Percentiles rank a stretch among this genome's conserved stretches.
Evolutionary conservation across 352 stramenopile genomes (phyloP).

Genomic region (Globisporangium barbulae): DNA sequence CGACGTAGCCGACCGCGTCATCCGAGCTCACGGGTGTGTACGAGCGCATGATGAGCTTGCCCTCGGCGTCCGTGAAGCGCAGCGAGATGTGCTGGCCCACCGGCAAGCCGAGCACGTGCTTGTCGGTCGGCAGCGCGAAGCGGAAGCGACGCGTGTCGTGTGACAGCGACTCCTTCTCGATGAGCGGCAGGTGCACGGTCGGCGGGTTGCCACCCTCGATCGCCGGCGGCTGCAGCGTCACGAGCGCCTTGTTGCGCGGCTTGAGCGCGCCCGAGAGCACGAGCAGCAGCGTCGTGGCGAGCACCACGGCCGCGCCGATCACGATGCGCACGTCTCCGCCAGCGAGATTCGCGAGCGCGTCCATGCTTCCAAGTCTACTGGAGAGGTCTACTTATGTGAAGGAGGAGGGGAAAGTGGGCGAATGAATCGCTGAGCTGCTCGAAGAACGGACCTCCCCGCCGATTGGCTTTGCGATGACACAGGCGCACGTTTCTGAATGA

Average conservation of each 20-base stretch:
- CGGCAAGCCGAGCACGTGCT: constrained; percentile 89
- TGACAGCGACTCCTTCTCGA: constrained; percentile 90
- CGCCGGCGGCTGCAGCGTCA: constrained; percentile 48
- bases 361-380: constrained; percentile 26
- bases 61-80: constrained; percentile 82
- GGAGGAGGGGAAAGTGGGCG: not conserved
- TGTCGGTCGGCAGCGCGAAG: constrained; percentile 83
- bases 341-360: constrained; percentile 37
- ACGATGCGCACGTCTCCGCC: constrained; percentile 45
- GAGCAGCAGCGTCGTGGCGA: constrained; percentile 41
- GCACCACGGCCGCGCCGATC: constrained; percentile 43
- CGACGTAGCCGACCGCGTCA: constrained; percentile 90
- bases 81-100: constrained; percentile 95
- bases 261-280: constrained; percentile 38
- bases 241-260: constrained; percentile 31
- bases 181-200: constrained; percentile 70
- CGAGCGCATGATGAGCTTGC: constrained; percentile 89
- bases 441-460: not conserved
- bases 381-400: not conserved
- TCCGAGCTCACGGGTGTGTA: constrained; percentile 97
- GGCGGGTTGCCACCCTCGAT: constrained; percentile 29
- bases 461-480: constrained; percentile 5
- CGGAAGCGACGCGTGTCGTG: constrained; percentile 94
- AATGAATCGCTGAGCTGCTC: constrained; percentile 1
- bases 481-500: constrained; percentile 12